Base-by-base conservation (phyloP, 2,329 filamentous ascomycete species). In the Venturia asperata region DNA sequence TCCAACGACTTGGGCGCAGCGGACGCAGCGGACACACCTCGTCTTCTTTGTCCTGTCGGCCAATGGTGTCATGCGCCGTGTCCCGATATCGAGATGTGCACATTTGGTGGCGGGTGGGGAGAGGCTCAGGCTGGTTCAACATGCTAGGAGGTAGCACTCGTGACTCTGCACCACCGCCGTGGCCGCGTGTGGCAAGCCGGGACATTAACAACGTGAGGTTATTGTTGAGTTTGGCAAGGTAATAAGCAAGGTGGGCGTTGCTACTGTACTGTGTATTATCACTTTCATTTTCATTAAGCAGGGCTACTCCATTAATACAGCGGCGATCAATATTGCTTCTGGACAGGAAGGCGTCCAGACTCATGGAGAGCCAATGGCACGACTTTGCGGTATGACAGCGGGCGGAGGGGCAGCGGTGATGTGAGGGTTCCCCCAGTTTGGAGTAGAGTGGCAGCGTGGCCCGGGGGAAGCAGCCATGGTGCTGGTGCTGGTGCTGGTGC, bases 21-120 rank as follows among this genome's bases (percentile, higher is more conserved):
- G 24, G 60, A 43, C 37, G 60, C 43, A 6, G 60, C 43, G 24
- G 60, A 43, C 39, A 37, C 60, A 62, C 37, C 37, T 62, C 60
- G 60, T 62, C 60, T 21, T 62, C 39, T 37, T 43, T 47, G 41
- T 47, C 60, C 60, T 60, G 21, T 62, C 43, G 60, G 52, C 52
- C 52, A 58, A 58, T 37, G 37, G 52, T 58, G 52, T 34, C 27
- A 58, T 58, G 52, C 52, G 52, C 52, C 27, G 27, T 37, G 27
- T 37, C 30, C 52, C 27, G 30, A 37, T 58, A 37, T 34, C 52
- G 30, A 58, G 52, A n/a, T n/a, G n/a, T 19, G 52, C 49, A 34
- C 24, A 34, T 34, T 34, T 17, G 24, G 27, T 34, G 27, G 52
- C 27, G 15, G 52, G 52, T n/a, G 37, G 5, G 27, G 52, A 15